A percentile compares a stretch with the other conserved stretches of the same genome.
These are phyloP conservation scores for Spathaspora arborariae DNA, from an alignment of 805 yeast species.

Conservation along the genomic window DNA sequence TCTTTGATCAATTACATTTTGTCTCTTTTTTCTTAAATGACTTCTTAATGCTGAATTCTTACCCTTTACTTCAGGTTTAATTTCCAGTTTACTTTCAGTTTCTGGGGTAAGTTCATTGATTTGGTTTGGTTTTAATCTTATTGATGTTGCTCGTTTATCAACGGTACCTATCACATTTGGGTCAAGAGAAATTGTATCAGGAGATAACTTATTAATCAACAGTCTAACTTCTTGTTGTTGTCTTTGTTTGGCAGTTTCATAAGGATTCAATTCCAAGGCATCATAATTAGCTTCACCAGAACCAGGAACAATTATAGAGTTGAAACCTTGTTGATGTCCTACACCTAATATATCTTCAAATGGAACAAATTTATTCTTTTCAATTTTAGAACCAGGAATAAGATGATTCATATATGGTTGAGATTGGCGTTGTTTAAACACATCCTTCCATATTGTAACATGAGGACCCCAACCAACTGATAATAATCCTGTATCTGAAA, in stretches of 20 bases:
- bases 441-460: constrained; percentile 90
- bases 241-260: constrained; percentile 86
- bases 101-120: constrained; percentile 41
- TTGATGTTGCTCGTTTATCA: constrained; percentile 60
- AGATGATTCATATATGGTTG: constrained; percentile 92
- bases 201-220: constrained; percentile 80
- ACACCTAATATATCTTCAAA: constrained; percentile 94
- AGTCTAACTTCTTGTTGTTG: constrained; percentile 88
- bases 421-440: constrained; percentile 53
- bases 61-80: constrained; percentile 68
- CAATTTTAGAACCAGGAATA: constrained; percentile 71
- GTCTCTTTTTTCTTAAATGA: constrained; percentile 76
- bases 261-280: constrained; percentile 90
- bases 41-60: constrained; percentile 82
- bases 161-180: constrained; percentile 85
- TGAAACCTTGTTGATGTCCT: constrained; percentile 76
- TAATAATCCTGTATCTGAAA: constrained; percentile 83
- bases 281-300: constrained; percentile 98
- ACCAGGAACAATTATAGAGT: constrained; percentile 91
- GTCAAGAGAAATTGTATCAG: constrained; percentile 90
- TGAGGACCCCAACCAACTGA: constrained; percentile 97
- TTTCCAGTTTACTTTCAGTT: constrained; percentile 46
- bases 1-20: constrained; percentile 83
- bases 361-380: constrained; percentile 74
- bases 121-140: constrained; percentile 63